Evolutionary conservation across 768 basidiomycete genomes (phyloP), one percentile per base, ranked within the genome.

Genomic region (Tulasnella sp.): DNA sequence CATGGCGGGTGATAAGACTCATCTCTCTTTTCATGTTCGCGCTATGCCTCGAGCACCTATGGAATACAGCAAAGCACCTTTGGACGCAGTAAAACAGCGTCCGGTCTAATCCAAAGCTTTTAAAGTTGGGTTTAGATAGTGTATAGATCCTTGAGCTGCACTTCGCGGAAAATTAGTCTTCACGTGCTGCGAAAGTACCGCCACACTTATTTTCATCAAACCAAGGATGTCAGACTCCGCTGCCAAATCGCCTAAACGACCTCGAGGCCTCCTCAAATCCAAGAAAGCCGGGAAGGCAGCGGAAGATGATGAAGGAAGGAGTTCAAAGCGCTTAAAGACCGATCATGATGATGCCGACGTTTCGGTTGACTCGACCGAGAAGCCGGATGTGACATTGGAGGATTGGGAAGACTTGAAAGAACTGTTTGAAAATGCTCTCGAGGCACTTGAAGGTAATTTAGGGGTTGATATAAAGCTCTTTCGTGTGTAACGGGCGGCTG

Each of bases 391-490:
- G 12, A 58, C 40, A 11, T 38, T 76, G n/a, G 87, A 88, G 73
- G 90, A 91, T 80, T 91, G 91, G 91, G 86, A 89, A 73, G 87
- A 88, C 81, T 83, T 91, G 64, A 91, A 91, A 81, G 88, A 89
- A 76, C 84, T 91, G 12, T 90, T 89, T 80, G 82, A 84, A 0
- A 85, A 85, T 71, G 89, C 89, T 25, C 84, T 86, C 3, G 87
- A 89, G 77, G 84, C 86, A 76, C 90, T 88, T 78, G 89, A 91
- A 78, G 83, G 89, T 89, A 73, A 1, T 80, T 78, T 84, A 19
- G 37, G 68, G 42, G 49, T 42, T 45, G n/a, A 71, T 36, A 36
- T 58, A 38, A 42, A 39, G 25, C 36, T 3, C 52, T 17, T 74
- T 79, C 71, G 71, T 64, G 31, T 34, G 7, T 8, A 12, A 64